Evolutionary conservation across 352 stramenopile species (phyloP).

Genomic region (Nothophytophthora sp.): DNA sequence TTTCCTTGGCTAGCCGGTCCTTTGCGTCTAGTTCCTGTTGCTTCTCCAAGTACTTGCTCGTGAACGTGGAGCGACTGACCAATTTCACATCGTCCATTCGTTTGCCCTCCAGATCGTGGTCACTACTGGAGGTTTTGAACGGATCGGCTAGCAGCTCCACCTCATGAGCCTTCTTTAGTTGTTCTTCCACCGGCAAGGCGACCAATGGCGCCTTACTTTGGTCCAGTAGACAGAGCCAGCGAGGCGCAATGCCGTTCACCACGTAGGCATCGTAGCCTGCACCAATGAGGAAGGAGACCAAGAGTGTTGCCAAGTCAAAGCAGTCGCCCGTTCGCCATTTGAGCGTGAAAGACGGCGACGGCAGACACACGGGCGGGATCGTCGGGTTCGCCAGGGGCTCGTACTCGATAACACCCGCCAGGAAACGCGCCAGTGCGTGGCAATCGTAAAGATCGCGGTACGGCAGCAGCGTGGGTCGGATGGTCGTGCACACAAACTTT

Average conservation of each 20-base stretch:
- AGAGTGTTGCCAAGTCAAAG: slow-evolving; percentile 92
- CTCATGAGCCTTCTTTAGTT: slow-evolving; percentile 42
- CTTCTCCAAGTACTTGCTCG: slow-evolving; percentile 66
- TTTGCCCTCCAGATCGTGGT: slow-evolving; percentile 16
- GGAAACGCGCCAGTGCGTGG: slow-evolving; percentile 80
- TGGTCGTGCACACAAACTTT: slow-evolving; percentile 96
- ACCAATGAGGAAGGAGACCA: slow-evolving; percentile 92
- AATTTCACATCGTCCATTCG: slow-evolving; percentile 30
- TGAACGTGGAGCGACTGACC: slow-evolving; percentile 58
- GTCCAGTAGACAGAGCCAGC: slow-evolving; percentile 92
- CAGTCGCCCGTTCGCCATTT: slow-evolving; percentile 89
- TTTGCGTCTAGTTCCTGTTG: slow-evolving; percentile 54
- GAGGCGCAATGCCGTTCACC: slow-evolving; percentile 86
- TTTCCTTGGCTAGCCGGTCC: slow-evolving; percentile 39
- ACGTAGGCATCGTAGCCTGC: slow-evolving; percentile 96
- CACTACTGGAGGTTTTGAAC: slow-evolving; percentile 1
- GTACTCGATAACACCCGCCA: slow-evolving; percentile 93
- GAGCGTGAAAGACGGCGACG: slow-evolving; percentile 87
- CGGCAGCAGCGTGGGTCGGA: slow-evolving; percentile 92
- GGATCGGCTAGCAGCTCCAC: slow-evolving; percentile 18
- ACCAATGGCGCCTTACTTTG: slow-evolving; percentile 82
- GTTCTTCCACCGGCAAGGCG: slow-evolving; percentile 52
- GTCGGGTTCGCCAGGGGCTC: slow-evolving; percentile 90
- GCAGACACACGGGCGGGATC: slow-evolving; percentile 76
- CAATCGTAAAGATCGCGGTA: slow-evolving; percentile 93